These are phyloP conservation scores for Samsoniella hepiali DNA, from an alignment of 2,329 filamentous ascomycete species.

Conservation along the genomic window DNA sequence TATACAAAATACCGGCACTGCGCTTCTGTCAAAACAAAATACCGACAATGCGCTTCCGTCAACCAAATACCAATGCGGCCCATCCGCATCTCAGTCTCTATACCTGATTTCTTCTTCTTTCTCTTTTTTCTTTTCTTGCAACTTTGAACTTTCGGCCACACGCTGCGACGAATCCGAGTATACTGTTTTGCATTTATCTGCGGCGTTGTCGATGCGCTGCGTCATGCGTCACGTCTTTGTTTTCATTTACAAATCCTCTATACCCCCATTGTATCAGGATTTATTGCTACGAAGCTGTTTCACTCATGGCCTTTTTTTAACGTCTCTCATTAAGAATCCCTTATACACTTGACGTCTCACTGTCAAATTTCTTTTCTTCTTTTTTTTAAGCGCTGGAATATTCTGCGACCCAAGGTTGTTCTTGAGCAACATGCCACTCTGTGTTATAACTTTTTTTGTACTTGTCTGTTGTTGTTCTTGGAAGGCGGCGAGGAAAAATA, in stretches of 20 bases:
- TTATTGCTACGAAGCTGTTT: slow-evolving; percentile 1
- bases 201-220: not conserved
- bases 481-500: not conserved
- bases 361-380: not conserved
- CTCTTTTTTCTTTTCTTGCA: not conserved
- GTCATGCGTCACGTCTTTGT: slow-evolving; percentile 6
- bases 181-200: slow-evolving; percentile 12
- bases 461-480: not conserved
- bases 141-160: not conserved
- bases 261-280: slow-evolving; percentile 17
- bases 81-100: not conserved
- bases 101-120: not conserved
- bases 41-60: not conserved
- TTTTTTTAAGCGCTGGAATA: slow-evolving; percentile 1
- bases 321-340: slow-evolving; percentile 1
- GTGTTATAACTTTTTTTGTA: not conserved
- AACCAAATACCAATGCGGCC: slow-evolving; percentile 15
- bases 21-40: not conserved
- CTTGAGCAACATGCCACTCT: not conserved
- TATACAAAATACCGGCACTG: no score
- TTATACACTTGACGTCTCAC: not conserved
- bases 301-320: slow-evolving; percentile 1
- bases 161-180: not conserved
- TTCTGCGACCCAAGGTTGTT: not conserved
- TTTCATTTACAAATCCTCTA: slow-evolving; percentile 12